phyloP scores from a whole-genome alignment of 257 asterid species.

The Leonotis leonurus region DNA sequence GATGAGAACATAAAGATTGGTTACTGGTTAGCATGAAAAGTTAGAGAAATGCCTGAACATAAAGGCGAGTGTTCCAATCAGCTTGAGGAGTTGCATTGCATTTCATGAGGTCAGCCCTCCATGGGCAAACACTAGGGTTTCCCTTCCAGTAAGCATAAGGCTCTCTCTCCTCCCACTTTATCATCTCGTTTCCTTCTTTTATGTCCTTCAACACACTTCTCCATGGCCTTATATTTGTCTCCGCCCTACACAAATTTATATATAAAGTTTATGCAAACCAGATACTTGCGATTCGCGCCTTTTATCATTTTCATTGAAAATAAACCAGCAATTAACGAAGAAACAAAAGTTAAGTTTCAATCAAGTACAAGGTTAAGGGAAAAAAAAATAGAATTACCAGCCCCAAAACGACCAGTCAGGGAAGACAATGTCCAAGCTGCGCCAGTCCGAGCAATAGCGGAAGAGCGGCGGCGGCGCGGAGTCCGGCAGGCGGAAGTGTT shows the following conservation, averaged over 20 bases:
- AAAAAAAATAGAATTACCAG: slow-evolving; percentile 38
- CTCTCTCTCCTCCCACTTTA: slow-evolving; percentile 70
- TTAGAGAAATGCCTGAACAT: slow-evolving; percentile 44
- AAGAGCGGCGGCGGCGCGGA: slow-evolving; percentile 64
- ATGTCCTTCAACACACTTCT: slow-evolving; percentile 50
- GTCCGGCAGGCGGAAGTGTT: slow-evolving; percentile 27
- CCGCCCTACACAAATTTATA: slow-evolving; percentile 57
- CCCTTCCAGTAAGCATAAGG: slow-evolving; percentile 96
- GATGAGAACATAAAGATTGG: too few species aligned
- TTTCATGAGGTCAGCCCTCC: slow-evolving; percentile 67
- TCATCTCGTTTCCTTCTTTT: slow-evolving; percentile 58
- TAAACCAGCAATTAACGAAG: too few species aligned
- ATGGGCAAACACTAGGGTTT: slow-evolving; percentile 57
- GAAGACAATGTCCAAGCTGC: slow-evolving; percentile 77
- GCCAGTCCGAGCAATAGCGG: slow-evolving; percentile 67
- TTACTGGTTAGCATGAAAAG: too few species aligned
- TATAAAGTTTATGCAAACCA: too few species aligned
- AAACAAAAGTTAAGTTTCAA: too few species aligned
- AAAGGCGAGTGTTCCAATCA: slow-evolving; percentile 73
- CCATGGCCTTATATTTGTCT: slow-evolving; percentile 85
- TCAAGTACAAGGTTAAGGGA: too few species aligned
- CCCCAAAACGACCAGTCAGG: slow-evolving; percentile 98
- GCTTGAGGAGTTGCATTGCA: slow-evolving; percentile 59
- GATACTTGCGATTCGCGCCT: too few species aligned
- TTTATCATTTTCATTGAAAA: too few species aligned